Percentiles rank a stretch among this genome's conserved stretches.
Conservation (phyloP, 1,284 basidiomycete species). For the Inonotus obliquus region DNA sequence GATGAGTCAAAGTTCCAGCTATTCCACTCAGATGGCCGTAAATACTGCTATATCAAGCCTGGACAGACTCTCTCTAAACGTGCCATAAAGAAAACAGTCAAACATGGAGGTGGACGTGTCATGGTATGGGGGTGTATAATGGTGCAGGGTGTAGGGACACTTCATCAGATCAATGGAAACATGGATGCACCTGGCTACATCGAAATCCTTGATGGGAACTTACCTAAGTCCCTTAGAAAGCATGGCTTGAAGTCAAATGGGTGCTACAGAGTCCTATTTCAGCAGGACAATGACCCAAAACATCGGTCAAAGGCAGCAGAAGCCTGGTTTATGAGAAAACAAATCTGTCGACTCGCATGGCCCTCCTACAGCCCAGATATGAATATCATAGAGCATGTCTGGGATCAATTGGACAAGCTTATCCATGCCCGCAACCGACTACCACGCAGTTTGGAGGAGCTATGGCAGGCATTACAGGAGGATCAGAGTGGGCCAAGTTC, state of each 20-base stretch:
- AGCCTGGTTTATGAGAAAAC: constrained; percentile 30
- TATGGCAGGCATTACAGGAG: constrained; percentile 27
- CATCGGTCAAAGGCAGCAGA: constrained; percentile 18
- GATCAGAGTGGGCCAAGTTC: constrained; percentile 23
- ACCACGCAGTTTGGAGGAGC: constrained; percentile 24
- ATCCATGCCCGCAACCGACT: constrained; percentile 20
- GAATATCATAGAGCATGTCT: constrained; percentile 35
- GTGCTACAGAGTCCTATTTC: constrained; percentile 21
- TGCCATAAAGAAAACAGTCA: constrained; percentile 22
- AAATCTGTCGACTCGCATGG: constrained; percentile 30
- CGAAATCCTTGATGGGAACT: constrained; percentile 26
- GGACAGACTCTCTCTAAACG: constrained; percentile 21
- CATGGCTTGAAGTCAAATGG: constrained; percentile 14
- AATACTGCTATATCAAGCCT: constrained; percentile 21
- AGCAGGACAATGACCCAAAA: constrained; percentile 33
- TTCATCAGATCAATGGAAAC: constrained; percentile 25
- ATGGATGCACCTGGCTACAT: constrained; percentile 26
- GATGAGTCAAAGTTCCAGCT: constrained; percentile 26
- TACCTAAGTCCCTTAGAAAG: constrained; percentile 27
- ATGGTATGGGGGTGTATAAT: constrained; percentile 30
- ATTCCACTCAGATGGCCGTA: constrained; percentile 25
- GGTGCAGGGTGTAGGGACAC: constrained; percentile 22
- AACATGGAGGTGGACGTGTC: constrained; percentile 27
- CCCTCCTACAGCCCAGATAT: constrained; percentile 34
- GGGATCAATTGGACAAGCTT: constrained; percentile 27